phyloP scores from a whole-genome alignment of 495 filamentous ascomycete genomes.

The Tuber umbilicatum region DNA sequence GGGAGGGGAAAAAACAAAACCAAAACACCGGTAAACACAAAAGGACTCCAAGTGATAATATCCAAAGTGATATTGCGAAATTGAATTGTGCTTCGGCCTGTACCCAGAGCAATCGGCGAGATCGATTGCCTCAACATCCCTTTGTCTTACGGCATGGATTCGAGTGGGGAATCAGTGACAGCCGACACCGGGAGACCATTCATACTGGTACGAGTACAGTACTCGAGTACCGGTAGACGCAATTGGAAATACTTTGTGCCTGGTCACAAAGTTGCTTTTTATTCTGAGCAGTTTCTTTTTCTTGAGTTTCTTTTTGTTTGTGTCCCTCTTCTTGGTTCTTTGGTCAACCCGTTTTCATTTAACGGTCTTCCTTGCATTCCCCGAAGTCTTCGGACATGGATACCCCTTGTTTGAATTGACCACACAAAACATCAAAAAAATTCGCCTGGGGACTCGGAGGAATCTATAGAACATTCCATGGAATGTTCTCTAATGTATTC shows the following conservation, averaged over 20 bases:
- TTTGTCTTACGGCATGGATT: neutral
- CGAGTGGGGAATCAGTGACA: slow-evolving; percentile 2
- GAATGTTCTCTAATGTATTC: neutral
- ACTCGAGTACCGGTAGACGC: neutral
- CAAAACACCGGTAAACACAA: neutral
- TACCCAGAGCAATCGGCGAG: neutral
- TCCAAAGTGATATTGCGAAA: neutral
- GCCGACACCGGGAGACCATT: neutral
- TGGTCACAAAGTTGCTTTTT: neutral
- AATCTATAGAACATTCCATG: neutral
- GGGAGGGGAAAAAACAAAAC: neutral
- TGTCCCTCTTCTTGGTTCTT: neutral
- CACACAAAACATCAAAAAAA: neutral
- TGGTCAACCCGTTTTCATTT: neutral
- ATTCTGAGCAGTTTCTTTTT: neutral
- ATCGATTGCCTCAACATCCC: neutral
- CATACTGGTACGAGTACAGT: neutral
- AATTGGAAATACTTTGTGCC: neutral
- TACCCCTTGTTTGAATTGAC: neutral
- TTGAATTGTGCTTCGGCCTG: neutral
- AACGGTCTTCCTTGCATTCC: slow-evolving; percentile 4
- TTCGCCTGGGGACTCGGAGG: neutral
- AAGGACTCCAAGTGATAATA: neutral
- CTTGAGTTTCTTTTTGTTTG: neutral
- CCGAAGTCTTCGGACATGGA: neutral